A percentile compares a stretch with the other conserved stretches of the same genome.
These are phyloP conservation scores for Pouteria campechiana DNA, from an alignment of 179 eudicot species.

Conservation along the genomic window DNA sequence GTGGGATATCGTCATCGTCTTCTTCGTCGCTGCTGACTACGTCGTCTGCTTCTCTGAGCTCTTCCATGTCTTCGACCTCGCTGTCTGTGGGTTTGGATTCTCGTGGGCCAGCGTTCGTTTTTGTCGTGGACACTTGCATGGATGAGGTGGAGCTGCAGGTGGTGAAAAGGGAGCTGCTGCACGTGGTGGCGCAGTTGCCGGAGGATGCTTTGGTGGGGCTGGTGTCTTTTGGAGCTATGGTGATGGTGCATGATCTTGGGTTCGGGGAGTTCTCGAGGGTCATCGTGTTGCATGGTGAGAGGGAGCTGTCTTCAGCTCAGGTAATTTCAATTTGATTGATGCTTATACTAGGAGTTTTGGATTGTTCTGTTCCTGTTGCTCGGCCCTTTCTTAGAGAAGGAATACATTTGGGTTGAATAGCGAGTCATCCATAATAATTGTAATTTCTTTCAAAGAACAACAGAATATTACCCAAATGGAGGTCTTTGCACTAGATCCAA, in stretches of 20 bases:
- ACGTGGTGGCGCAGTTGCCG: conserved; percentile 48
- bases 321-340: conserved; percentile 18
- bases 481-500: too few species aligned
- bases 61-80: conserved; percentile 15
- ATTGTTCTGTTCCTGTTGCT: not conserved
- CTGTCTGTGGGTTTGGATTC: conserved; percentile 10
- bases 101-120: conserved; percentile 57
- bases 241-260: conserved; percentile 73
- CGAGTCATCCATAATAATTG: too few species aligned
- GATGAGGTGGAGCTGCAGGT: conserved; percentile 62
- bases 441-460: too few species aligned
- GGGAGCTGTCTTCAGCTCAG: conserved; percentile 62
- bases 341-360: not conserved
- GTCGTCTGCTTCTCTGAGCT: conserved; percentile 8
- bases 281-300: conserved; percentile 73
- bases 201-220: conserved; percentile 73
- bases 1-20: conserved; percentile 20
- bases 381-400: too few species aligned
- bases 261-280: conserved; percentile 60
- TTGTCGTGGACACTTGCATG: conserved; percentile 71
- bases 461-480: too few species aligned
- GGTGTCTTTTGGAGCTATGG: conserved; percentile 82
- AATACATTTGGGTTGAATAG: too few species aligned
- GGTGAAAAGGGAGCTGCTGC: conserved; percentile 65
- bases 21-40: conserved; percentile 16